Conservation (phyloP, 768 basidiomycete species). For the Collybia sordida region DNA sequence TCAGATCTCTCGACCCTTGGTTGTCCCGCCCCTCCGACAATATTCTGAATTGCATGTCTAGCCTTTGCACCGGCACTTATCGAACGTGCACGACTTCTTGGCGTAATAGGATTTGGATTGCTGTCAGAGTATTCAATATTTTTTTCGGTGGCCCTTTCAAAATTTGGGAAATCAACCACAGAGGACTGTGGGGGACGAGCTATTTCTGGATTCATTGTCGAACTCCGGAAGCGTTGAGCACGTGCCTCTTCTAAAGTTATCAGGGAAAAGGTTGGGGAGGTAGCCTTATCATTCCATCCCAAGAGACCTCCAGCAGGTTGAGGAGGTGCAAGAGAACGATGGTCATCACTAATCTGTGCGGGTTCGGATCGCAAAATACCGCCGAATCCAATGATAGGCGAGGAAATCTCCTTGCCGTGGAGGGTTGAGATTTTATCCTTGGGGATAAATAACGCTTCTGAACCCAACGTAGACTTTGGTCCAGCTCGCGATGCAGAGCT, state of each 20-base stretch:
- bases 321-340: conserved; percentile 20
- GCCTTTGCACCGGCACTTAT: conserved; percentile 60
- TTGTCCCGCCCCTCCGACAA: conserved; percentile 33
- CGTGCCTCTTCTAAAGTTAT: conserved; percentile 81
- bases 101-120: conserved; percentile 18
- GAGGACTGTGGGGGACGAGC: conserved; percentile 23
- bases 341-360: conserved; percentile 24
- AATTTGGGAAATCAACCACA: conserved; percentile 29
- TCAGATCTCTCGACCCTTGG: conserved; percentile 42
- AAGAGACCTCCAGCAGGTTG: conserved; percentile 33
- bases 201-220: conserved; percentile 31
- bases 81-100: conserved; percentile 53
- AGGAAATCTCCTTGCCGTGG: conserved; percentile 55
- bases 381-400: conserved; percentile 45
- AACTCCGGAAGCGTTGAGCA: conserved; percentile 61
- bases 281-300: conserved; percentile 51
- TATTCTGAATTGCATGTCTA: conserved; percentile 44
- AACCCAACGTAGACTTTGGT: conserved; percentile 32
- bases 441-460: conserved; percentile 24
- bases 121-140: conserved; percentile 15
- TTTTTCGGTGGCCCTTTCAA: too few relatives aligned
- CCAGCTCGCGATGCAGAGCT: conserved; percentile 30
- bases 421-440: conserved; percentile 33
- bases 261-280: conserved; percentile 56
- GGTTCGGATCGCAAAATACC: conserved; percentile 24